phyloP scores from a whole-genome alignment of 441 rosid genomes.

The Raphanus hybrid region DNA sequence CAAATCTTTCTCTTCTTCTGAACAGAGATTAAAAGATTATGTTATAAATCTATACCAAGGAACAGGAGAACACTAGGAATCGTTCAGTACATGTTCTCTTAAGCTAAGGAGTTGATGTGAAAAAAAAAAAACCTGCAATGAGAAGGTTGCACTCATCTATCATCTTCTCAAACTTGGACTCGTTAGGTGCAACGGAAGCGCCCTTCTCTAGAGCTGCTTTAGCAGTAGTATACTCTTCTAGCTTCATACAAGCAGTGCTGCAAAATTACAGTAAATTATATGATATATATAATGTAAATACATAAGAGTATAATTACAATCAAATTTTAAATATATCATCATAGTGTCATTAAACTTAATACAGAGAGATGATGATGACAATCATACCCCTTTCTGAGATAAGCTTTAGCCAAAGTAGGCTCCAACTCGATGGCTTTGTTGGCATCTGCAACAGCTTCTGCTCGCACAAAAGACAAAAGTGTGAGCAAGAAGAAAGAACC shows the following conservation, averaged over 20 bases:
- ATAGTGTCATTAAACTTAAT: not conserved
- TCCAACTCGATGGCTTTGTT: slow-evolving; percentile 59
- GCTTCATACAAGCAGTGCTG: slow-evolving; percentile 85
- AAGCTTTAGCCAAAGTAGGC: slow-evolving; percentile 54
- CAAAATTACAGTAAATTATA: slow-evolving; percentile 9
- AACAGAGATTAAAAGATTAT: slow-evolving; percentile 24
- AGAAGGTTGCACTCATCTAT: slow-evolving; percentile 70
- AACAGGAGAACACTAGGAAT: not conserved
- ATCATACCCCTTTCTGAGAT: slow-evolving; percentile 60
- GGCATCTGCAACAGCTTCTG: slow-evolving; percentile 65
- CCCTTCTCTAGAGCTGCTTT: slow-evolving; percentile 79
- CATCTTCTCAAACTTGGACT: slow-evolving; percentile 57
- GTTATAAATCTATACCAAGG: slow-evolving; percentile 9
- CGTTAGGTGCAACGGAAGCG: slow-evolving; percentile 55
- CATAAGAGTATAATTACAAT: not conserved
- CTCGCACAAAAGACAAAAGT: slow-evolving; percentile 23
- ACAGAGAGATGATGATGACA: not conserved
- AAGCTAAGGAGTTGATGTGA: not conserved
- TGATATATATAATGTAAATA: not conserved
- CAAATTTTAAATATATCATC: not conserved
- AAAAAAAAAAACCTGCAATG: slow-evolving; percentile 80
- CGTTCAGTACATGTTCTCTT: not conserved
- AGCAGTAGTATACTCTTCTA: slow-evolving; percentile 84
- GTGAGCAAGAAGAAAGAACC: slow-evolving; percentile 6
- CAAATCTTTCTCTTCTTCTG: slow-evolving; percentile 44